Conservation (phyloP, 345 rosid species). For the Microcos paniculata region DNA sequence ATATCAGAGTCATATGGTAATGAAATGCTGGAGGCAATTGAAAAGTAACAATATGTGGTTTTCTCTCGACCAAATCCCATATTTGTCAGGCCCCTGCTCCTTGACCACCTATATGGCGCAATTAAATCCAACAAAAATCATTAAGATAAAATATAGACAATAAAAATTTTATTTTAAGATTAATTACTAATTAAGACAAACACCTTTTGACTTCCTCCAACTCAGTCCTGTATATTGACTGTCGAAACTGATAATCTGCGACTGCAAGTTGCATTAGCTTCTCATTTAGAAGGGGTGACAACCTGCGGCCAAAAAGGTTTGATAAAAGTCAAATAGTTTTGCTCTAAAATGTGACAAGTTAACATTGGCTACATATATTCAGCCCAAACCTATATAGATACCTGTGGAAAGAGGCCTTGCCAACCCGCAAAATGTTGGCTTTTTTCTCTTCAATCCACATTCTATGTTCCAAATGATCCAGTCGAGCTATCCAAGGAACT, state of each 20-base stretch:
- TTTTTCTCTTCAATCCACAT: slow-evolving; percentile 55
- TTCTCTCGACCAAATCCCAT: slow-evolving; percentile 70
- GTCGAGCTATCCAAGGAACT: slow-evolving; percentile 58
- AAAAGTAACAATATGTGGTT: slow-evolving; percentile 59
- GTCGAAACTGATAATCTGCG: slow-evolving; percentile 37
- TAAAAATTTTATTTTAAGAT: no score
- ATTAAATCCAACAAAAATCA: neutral
- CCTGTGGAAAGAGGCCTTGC: slow-evolving; percentile 53
- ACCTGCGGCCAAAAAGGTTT: slow-evolving; percentile 27
- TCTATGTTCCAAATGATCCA: slow-evolving; percentile 63
- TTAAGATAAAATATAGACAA: no score
- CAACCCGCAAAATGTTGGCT: slow-evolving; percentile 35
- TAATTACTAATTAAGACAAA: neutral
- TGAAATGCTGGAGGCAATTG: slow-evolving; percentile 31
- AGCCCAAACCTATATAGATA: no score
- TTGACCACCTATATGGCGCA: slow-evolving; percentile 48
- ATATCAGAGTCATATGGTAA: slow-evolving; percentile 37
- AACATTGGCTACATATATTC: no score
- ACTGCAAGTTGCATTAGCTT: slow-evolving; percentile 44
- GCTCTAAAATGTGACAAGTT: neutral
- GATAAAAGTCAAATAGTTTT: no score
- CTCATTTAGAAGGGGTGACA: slow-evolving; percentile 26
- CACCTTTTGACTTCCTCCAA: slow-evolving; percentile 51
- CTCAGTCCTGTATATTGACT: slow-evolving; percentile 43
- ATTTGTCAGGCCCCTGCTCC: slow-evolving; percentile 41